Base-by-base conservation (phyloP, 805 yeast species). In the Zygosaccharomyces pseudorouxii region DNA sequence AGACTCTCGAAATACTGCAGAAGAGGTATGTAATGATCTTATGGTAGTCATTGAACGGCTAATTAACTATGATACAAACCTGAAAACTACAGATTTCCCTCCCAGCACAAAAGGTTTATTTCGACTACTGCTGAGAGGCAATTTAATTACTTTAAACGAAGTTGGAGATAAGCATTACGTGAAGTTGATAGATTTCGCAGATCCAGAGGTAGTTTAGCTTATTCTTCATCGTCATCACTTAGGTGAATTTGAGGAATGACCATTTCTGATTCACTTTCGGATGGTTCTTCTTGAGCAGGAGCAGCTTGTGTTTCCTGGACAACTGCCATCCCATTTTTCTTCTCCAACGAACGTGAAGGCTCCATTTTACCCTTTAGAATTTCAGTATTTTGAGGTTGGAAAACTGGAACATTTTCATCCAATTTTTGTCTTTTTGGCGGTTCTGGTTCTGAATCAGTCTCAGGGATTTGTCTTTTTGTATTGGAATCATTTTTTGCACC, bases 211-310 rank as follows among this genome's bases (percentile, higher is more conserved):
- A 19, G 42, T 48, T 18, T 49, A 39, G 40, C 47, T 22, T 47
- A 42, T 4, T 28, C 45, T 7, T 54, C 58, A 8, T 57, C 61
- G 33, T 57, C 58, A 11, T 54, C 61, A 25, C 59, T 55, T 12
- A 60, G 14, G 12, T 57, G 50, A 10, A 60, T 50, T 16, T 54
- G 60, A n/a, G 70, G 70, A 28, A 64, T 64, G 43, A 61, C 69
- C 30, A 64, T 55, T 25, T 64, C 69, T 16, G 65, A 60, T 35
- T 54, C 68, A 11, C 55, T 61, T 8, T 55, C 66, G 4, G 44
- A 18, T 18, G 35, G 3, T 33, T 29, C 44, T 18, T 29, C 57
- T 4, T 54, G 58, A 27, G 47, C 50, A 37, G 36, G 11, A 25
- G 14, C 23, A 33, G 40, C n/a, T 22, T 23, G 42, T 2, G 33